Conservation (phyloP, 148 eudicot genomes). For the Amaranthus palmeri region DNA sequence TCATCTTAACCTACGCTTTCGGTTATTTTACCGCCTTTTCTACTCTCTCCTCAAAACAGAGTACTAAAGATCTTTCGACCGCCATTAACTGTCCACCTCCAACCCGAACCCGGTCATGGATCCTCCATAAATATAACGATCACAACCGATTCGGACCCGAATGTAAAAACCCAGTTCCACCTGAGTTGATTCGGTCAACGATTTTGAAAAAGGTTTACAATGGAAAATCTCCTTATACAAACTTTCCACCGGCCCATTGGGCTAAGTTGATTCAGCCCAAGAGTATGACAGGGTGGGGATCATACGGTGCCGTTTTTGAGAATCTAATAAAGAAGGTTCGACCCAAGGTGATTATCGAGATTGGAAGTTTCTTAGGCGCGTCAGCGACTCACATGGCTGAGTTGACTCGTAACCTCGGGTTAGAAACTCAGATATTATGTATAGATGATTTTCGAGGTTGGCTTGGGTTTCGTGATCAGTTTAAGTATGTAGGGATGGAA, state of each 20-base stretch:
- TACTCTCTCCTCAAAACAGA: too few species aligned
- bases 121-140: conserved; percentile 3
- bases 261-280: conserved; percentile 25
- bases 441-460: conserved; percentile 79
- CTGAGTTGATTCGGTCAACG: conserved; percentile 32
- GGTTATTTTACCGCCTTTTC: conserved; percentile 37
- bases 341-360: conserved; percentile 56
- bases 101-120: neutral
- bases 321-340: conserved; percentile 40
- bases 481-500: conserved; percentile 29
- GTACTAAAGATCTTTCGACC: neutral
- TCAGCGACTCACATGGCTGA: conserved; percentile 69
- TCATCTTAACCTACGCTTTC: conserved; percentile 34
- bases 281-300: conserved; percentile 67
- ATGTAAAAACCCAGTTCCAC: conserved; percentile 33
- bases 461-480: conserved; percentile 38
- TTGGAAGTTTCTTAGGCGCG: conserved; percentile 76
- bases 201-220: conserved; percentile 44
- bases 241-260: conserved; percentile 55
- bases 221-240: conserved; percentile 48
- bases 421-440: conserved; percentile 59
- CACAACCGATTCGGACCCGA: conserved; percentile 36
- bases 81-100: conserved; percentile 5
- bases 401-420: conserved; percentile 40
- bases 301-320: conserved; percentile 57